Base-by-base conservation (phyloP, 257 asterid species). In the Solanum etuberosum region DNA sequence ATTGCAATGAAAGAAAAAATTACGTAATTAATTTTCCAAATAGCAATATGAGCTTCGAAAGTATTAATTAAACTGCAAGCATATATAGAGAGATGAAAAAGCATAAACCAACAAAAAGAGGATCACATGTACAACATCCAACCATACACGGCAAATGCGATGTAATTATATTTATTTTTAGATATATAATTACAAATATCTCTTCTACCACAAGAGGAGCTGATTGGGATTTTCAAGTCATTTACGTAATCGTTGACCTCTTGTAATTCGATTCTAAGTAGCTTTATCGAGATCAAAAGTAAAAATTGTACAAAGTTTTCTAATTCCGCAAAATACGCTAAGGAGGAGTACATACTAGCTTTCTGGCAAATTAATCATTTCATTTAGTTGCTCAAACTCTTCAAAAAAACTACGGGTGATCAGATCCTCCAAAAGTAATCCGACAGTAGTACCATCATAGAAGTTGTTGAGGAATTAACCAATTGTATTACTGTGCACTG, bases 271-370 rank as follows among this genome's bases (percentile, higher is more conserved):
- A 46, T 46, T 46, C 57, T 0, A 46, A 46, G 57, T 46, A 46
- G 63, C n/a, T 54, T 18, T 54, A 54, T 18, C n/a, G 25, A 54
- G 2, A 18, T 54, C 11, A 54, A 7, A 54, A 54, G 11, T 4
- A 54, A 54, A 54, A 54, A 54, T 18, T 54, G 2, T 20, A 25
- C 63, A 18, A 20, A 54, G 11, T 0, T 6, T 54, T 54, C 1
- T 7, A 1, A 54, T 54, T 54, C 1, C 1, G 0, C 3, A 1
- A 54, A 6, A 2, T 18, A 3, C 0, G 11, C 25, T 54, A 20
- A 25, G 37, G 37, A 34, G 5, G 40, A 37, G 8, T 43, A 13
- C 51, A 42, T 3, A 12, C 13, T 10, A 42, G 14, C 46, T 42
- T 43, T 48, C 59, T 15, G 6, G 54, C 3, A 40, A 40, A 40